These are phyloP conservation scores for Daldinia loculata DNA, from an alignment of 495 filamentous ascomycete genomes.

Conservation along the genomic window DNA sequence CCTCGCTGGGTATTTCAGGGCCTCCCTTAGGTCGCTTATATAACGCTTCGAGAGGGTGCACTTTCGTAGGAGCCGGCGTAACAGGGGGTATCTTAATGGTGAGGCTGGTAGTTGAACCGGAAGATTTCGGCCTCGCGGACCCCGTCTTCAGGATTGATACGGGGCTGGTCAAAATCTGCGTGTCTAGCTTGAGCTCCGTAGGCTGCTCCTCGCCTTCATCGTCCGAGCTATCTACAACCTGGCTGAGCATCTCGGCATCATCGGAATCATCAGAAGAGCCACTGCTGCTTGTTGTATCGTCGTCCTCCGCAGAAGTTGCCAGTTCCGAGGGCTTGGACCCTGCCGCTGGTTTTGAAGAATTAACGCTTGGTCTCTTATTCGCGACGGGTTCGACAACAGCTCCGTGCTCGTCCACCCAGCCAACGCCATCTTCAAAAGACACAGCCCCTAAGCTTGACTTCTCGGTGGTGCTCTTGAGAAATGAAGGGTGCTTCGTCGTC, in stretches of 20 bases:
- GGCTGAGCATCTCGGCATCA: slow-evolving; percentile 28
- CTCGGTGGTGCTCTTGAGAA: slow-evolving; percentile 65
- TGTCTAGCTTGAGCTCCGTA: slow-evolving; percentile 28
- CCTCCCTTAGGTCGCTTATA: slow-evolving; percentile 74
- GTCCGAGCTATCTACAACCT: slow-evolving; percentile 36
- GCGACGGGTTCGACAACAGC: slow-evolving; percentile 71
- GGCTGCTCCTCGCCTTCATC: slow-evolving; percentile 28
- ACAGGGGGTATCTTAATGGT: slow-evolving; percentile 60
- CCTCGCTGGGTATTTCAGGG: slow-evolving; percentile 35
- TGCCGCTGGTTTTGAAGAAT: slow-evolving; percentile 21
- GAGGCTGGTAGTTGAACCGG: slow-evolving; percentile 54
- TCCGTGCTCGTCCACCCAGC: slow-evolving; percentile 86
- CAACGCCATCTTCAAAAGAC: slow-evolving; percentile 78
- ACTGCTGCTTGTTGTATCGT: slow-evolving; percentile 48
- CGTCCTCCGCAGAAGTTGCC: slow-evolving; percentile 27
- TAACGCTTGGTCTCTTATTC: slow-evolving; percentile 39
- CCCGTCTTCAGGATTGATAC: slow-evolving; percentile 28
- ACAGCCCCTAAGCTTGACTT: slow-evolving; percentile 47
- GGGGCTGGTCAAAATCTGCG: slow-evolving; percentile 34
- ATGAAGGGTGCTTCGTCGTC: slow-evolving; percentile 78
- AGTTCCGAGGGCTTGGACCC: slow-evolving; percentile 30
- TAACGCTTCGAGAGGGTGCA: slow-evolving; percentile 88
- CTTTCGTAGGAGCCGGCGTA: slow-evolving; percentile 56
- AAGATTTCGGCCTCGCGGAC: slow-evolving; percentile 51
- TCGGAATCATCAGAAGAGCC: slow-evolving; percentile 44